Base-by-base conservation (phyloP, 495 filamentous ascomycete species). In the Tuber umbilicatum region DNA sequence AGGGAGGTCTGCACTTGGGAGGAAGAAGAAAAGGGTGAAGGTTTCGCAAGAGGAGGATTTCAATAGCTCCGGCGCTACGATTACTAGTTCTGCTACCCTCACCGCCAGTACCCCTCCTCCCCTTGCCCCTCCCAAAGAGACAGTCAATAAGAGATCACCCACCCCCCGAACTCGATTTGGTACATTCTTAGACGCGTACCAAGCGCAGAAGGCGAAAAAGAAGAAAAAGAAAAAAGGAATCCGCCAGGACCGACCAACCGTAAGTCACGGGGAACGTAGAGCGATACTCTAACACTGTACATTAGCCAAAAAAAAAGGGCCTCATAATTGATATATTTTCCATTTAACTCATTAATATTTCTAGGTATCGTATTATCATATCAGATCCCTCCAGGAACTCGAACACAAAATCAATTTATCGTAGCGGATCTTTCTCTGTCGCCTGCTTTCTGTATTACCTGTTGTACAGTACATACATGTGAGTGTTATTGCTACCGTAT, bases 1-100 rank as follows among this genome's bases (percentile, higher is more conserved):
- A 75, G 88, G 89, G 2, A 83, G 89, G 69, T 85, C 87, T 31
- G 83, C 86, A 35, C 76, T 87, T 70, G 86, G 89, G 70, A 87
- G 84, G 50, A 84, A 78, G 71, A 88, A 87, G 80, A 82, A 83
- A 45, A 85, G 82, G 75, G 17, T 78, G 64, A 79, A 79, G 71
- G 82, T 77, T 76, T 79, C 73, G 70, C 81, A 82, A 77, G 75
- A 64, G 31, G 74, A 75, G 16, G 47, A 70, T 45, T 19, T 37
- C 19, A 31, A 39, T 27, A 50, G 39, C 42, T 64, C 43, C n/a
- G 50, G 50, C 50, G n/a, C 5, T n/a, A 60, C n/a, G n/a, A 60
- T 31, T 14, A 14, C 50, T 27, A 60, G 50, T 27, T 60, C 50
- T 60, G 50, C 50, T 27, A 60, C 50, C 16, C n/a, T 27, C 4